These are phyloP conservation scores for Ramaria sp. DNA, from an alignment of 768 basidiomycete species.

Conservation along the genomic window DNA sequence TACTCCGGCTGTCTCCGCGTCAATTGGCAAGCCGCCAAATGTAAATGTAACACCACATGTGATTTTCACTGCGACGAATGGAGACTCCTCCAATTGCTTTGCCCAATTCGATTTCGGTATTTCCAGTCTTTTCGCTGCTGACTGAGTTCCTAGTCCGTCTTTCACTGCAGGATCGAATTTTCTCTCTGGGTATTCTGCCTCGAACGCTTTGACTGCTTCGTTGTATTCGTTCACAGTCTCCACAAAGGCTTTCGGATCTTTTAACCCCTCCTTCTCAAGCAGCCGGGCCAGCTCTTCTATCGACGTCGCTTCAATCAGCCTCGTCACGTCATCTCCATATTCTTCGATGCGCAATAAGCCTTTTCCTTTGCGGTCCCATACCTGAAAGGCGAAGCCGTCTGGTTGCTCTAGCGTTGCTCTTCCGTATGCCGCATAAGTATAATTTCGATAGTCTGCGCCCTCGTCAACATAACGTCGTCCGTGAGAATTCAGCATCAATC, in stretches of 20 bases:
- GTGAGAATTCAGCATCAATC: slow-evolving; percentile 51
- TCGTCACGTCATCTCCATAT: slow-evolving; percentile 51
- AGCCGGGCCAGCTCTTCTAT: slow-evolving; percentile 40
- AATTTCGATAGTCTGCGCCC: slow-evolving; percentile 62
- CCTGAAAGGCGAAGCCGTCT: slow-evolving; percentile 49
- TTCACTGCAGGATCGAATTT: slow-evolving; percentile 56
- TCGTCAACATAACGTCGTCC: slow-evolving; percentile 62
- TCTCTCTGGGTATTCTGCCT: slow-evolving; percentile 21
- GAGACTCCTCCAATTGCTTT: slow-evolving; percentile 36
- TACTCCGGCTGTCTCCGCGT: slow-evolving; percentile 42
- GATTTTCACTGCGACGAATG: slow-evolving; percentile 57
- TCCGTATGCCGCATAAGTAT: slow-evolving; percentile 63
- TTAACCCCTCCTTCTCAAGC: slow-evolving; percentile 35
- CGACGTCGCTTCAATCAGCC: slow-evolving; percentile 37
- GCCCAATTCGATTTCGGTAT: slow-evolving; percentile 65
- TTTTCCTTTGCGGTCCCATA: slow-evolving; percentile 43
- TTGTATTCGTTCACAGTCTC: slow-evolving; percentile 42
- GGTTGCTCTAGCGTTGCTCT: slow-evolving; percentile 47
- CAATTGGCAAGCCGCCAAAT: slow-evolving; percentile 56
- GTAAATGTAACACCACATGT: slow-evolving; percentile 65
- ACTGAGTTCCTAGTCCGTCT: slow-evolving; percentile 47
- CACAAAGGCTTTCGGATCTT: slow-evolving; percentile 30
- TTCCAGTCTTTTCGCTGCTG: slow-evolving; percentile 22
- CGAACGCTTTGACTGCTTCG: slow-evolving; percentile 29
- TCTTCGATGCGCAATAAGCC: slow-evolving; percentile 47